Evolutionary conservation across 2,329 filamentous ascomycete genomes (phyloP).

Genomic region (Aureobasidium sp.): DNA sequence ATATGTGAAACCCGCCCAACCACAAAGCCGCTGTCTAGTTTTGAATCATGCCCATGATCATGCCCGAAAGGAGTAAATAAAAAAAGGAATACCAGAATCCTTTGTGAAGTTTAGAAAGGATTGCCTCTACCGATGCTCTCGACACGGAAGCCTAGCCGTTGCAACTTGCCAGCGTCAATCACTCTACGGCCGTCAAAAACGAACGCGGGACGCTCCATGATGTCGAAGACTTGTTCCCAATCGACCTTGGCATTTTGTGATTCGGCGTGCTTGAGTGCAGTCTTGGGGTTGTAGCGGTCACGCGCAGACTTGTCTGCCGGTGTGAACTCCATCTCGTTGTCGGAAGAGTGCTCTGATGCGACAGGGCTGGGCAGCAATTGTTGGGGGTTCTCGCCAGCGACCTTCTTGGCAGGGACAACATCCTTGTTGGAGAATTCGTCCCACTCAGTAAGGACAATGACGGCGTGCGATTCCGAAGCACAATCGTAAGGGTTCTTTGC

Average conservation of each 20-base stretch:
- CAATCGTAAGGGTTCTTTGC: conserved; percentile 28
- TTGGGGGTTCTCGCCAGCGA: background rate
- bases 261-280: conserved; percentile 12
- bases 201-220: conserved; percentile 30
- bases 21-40: background rate
- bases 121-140: conserved; percentile 27
- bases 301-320: conserved; percentile 10
- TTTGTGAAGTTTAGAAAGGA: background rate
- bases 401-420: conserved; percentile 12
- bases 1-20: conserved; percentile 8
- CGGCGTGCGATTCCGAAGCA: conserved; percentile 29
- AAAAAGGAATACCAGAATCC: conserved; percentile 2
- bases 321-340: conserved; percentile 14
- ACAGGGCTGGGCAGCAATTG: conserved; percentile 13
- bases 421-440: conserved; percentile 31
- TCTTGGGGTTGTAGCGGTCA: conserved; percentile 12
- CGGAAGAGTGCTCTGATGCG: conserved; percentile 4
- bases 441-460: conserved; percentile 31
- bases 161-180: conserved; percentile 28
- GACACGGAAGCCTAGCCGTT: conserved; percentile 31
- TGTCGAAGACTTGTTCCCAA: conserved; percentile 27
- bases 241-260: conserved; percentile 23
- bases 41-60: conserved; percentile 9
- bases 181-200: conserved; percentile 34
- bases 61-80: background rate